Evolutionary conservation across 345 rosid genomes (phyloP), one percentile per base, ranked within the genome.

Genomic region (Pistacia atlantica): DNA sequence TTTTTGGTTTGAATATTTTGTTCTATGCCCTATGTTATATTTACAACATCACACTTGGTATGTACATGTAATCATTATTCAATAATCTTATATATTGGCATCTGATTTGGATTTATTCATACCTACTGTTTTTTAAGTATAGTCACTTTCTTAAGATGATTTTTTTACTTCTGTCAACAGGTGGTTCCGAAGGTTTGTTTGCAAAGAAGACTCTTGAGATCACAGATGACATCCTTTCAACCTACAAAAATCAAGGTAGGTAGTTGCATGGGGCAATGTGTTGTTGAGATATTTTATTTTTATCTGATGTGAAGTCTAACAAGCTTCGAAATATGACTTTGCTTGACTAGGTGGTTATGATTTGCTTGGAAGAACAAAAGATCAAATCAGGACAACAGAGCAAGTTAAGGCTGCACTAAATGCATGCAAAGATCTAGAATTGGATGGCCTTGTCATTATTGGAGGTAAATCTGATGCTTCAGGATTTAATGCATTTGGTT

Each of bases 121-220:
- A 8, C 20, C 31, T 18, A 14, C 71, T 12, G 37, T 16, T 28
- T 67, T 13, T 48, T 48, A 13, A 69, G 20, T 69, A 28, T 51
- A 17, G 25, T 69, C 65, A 8, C n/a, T 55, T 46, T 52, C 58
- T 20, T 58, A 28, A 3, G 51, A 17, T 46, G 71, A 57, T 69
- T 31, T 8, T 64, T 48, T 63, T 65, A 18, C 20, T 17, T 67
- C 28, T 71, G 9, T 80, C 48, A 66, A 74, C 83, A 96, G 99
- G 98, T 81, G 98, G 99, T 55, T 94, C 99, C 14, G 97, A 96
- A 84, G 99, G 99, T 79, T 85, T 96, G 49, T 96, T 96, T 88
- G 97, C 95, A 2, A 95, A 96, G 82, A 92, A 94, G 81, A 94
- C 92, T 68, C 90, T 92, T 71, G 93, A 94, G 85, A 88, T 96